These are phyloP conservation scores for Backusella sp. DNA, from an alignment of 192 early-diverging fungal genomes.

Conservation along the genomic window DNA sequence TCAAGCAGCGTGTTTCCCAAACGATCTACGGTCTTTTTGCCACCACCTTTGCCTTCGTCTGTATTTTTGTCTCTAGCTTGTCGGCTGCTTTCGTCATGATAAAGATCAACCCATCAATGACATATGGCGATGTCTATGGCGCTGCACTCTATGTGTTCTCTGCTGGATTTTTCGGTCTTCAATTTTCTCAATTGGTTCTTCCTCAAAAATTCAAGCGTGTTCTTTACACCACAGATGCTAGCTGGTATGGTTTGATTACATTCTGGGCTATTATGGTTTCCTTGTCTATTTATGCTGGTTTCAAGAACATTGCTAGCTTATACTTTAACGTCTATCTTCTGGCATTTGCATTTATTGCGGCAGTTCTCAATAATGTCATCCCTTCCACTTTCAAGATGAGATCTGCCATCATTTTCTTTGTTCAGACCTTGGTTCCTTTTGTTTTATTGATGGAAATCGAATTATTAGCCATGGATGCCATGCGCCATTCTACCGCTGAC, in stretches of 20 bases:
- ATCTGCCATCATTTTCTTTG: constrained; percentile 13
- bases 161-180: background rate
- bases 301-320: constrained; percentile 30
- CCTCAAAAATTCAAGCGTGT: background rate
- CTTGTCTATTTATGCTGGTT: constrained; percentile 21
- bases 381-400: background rate
- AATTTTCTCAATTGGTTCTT: constrained; percentile 3
- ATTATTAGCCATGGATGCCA: constrained; percentile 42
- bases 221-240: background rate
- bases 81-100: background rate
- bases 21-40: constrained; percentile 1
- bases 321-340: constrained; percentile 45
- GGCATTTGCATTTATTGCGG: constrained; percentile 28
- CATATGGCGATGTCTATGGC: constrained; percentile 20
- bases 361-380: constrained; percentile 1
- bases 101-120: constrained; percentile 9
- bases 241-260: constrained; percentile 34
- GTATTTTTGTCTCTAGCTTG: background rate
- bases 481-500: constrained; percentile 49
- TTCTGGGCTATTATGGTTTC: constrained; percentile 43
- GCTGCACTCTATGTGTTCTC: background rate
- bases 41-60: background rate
- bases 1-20: background rate
- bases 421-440: constrained; percentile 31
- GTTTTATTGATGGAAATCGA: constrained; percentile 43